Evolutionary conservation across 495 filamentous ascomycete species (phyloP), one percentile per base, ranked within the genome.

Genomic region (Baudoinia panamericana): DNA sequence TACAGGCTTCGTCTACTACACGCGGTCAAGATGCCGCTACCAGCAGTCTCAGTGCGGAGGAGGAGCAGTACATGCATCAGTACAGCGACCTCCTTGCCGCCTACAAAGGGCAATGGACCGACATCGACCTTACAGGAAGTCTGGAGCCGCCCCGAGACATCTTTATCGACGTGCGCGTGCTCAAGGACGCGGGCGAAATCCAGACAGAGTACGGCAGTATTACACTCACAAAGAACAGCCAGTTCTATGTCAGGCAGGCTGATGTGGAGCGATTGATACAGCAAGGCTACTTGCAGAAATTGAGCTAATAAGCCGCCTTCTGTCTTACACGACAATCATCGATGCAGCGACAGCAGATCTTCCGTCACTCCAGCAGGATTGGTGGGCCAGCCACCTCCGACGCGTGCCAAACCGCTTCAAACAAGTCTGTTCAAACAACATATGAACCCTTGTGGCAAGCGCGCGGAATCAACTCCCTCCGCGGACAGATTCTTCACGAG

Each of bases 201-300:
- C 90, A 99, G 64, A 99, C 92, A 9, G 92, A 99, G 66, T 99
- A 96, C 60, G 92, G 92, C 84, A 95, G 86, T 13, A 95, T 99
- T 53, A 95, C 82, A 43, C 70, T 99, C 60, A 95, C 83, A 23
- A 96, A 93, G 61, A 96, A 96, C 55, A 94, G 86, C 54, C 92
- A 99, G 54, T 90, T 96, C 52, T 95, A 86, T 56, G 92, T 99
- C 28, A 76, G 87, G 45, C 86, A 95, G 56, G 87, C 86, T 4
- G 92, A 99, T 66, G 92, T 99, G 7, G 90, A 96, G 60, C 69
- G 87, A 25, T 60, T 99, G 47, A 94, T 99, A 53, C 76, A 83
- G 12, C 92, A 96, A 60, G 92, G 92, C n/a, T 99, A 93, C 63
- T 61, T 99, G 53, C 88, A 95, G 58, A 82, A 81, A 56, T 71